These are phyloP conservation scores for Trypethelium eluteriae DNA, from an alignment of 495 filamentous ascomycete species.

Conservation along the genomic window DNA sequence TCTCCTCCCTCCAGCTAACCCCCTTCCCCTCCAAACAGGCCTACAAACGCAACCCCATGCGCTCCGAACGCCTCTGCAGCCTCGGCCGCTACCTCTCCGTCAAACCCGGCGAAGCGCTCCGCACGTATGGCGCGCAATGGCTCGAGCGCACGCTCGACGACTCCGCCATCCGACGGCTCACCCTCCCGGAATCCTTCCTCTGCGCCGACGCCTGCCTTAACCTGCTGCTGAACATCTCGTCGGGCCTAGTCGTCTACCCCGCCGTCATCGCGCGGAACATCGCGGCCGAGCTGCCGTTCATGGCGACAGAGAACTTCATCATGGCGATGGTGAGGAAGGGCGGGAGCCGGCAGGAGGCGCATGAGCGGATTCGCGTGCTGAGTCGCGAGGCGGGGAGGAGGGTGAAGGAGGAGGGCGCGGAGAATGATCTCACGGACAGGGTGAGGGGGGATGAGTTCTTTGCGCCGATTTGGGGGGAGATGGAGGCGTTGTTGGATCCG, in stretches of 20 bases:
- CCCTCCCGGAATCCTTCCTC: slow-evolving; percentile 75
- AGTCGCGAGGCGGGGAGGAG: slow-evolving; percentile 73
- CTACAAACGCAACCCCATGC: slow-evolving; percentile 90
- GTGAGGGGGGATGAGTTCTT: slow-evolving; percentile 74
- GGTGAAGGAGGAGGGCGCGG: slow-evolving; percentile 71
- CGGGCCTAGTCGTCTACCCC: slow-evolving; percentile 81
- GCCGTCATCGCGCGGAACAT: slow-evolving; percentile 62
- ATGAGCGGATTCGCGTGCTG: slow-evolving; percentile 81
- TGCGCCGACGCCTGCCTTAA: slow-evolving; percentile 75
- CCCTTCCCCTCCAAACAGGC: slow-evolving; percentile 40
- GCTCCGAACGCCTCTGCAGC: slow-evolving; percentile 72
- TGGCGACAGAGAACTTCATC: slow-evolving; percentile 78
- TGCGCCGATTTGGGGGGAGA: slow-evolving; percentile 64
- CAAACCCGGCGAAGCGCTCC: slow-evolving; percentile 57
- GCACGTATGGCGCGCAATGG: slow-evolving; percentile 82
- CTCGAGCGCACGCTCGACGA: slow-evolving; percentile 59
- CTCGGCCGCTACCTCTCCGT: slow-evolving; percentile 65
- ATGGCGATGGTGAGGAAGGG: slow-evolving; percentile 76
- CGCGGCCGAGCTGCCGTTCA: slow-evolving; percentile 79
- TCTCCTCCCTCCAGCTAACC: neutral
- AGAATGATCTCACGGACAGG: slow-evolving; percentile 78
- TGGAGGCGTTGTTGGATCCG: slow-evolving; percentile 68
- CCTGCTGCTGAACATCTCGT: slow-evolving; percentile 72
- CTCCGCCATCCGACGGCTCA: slow-evolving; percentile 59
- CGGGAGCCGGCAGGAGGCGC: slow-evolving; percentile 76